Percentiles rank a stretch among this genome's conserved stretches.
phyloP scores from a whole-genome alignment of 768 basidiomycete species.

The Panaeolus papilionaceus region DNA sequence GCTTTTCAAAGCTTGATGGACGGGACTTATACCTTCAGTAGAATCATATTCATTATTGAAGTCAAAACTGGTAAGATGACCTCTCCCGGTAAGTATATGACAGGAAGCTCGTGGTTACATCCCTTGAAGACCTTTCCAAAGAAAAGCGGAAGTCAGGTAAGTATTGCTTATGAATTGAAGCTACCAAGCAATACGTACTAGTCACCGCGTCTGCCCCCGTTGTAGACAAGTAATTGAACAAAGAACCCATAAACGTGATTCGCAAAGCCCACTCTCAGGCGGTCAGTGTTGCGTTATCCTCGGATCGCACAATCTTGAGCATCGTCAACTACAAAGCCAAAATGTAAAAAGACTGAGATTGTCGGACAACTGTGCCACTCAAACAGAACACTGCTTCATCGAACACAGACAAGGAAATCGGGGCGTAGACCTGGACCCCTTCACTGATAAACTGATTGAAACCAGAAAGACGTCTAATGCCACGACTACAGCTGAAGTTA shows the following conservation, averaged over 20 bases:
- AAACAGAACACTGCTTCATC: not conserved
- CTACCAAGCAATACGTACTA: not conserved
- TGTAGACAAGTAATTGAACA: not conserved
- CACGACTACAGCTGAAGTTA: no score
- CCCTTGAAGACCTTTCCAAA: not conserved
- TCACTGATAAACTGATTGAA: not conserved
- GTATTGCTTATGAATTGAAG: not conserved
- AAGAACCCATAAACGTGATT: not conserved
- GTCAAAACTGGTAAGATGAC: not conserved
- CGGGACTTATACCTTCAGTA: slow-evolving; percentile 2
- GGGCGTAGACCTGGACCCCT: not conserved
- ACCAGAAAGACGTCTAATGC: not conserved
- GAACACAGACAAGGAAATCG: not conserved
- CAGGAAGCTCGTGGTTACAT: not conserved
- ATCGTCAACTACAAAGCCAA: not conserved
- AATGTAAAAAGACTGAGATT: slow-evolving; percentile 3
- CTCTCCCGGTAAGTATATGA: not conserved
- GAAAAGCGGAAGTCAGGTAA: slow-evolving; percentile 11
- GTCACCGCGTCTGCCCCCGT: not conserved
- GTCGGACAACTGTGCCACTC: not conserved
- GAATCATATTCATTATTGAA: slow-evolving; percentile 7
- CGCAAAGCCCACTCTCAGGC: not conserved
- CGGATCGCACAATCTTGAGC: not conserved
- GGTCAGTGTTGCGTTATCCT: slow-evolving; percentile 7
- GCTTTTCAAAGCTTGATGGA: not conserved